phyloP scores from a whole-genome alignment of 345 rosid species.

The Sisymbrium altissimum region DNA sequence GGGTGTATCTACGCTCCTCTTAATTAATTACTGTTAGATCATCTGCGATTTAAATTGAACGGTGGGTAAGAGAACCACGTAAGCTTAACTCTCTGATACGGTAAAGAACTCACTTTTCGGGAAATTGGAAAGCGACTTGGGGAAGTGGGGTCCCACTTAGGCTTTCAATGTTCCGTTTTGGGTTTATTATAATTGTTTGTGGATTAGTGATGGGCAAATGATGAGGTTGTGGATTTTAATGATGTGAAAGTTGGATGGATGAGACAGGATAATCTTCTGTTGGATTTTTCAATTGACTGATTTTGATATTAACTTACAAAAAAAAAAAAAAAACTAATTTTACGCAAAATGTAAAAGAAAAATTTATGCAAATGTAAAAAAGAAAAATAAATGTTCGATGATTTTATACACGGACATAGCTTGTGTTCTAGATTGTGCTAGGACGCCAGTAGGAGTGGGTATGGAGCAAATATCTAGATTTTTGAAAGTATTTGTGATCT shows the following conservation, averaged over 20 bases:
- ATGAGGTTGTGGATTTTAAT: constrained; percentile 17
- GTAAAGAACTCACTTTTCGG: neutral
- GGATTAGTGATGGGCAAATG: constrained; percentile 18
- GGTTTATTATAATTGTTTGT: neutral
- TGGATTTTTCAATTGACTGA: neutral
- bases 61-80: neutral
- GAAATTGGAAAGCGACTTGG: constrained; percentile 7
- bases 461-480: too few species aligned
- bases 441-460: too few species aligned
- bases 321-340: too few species aligned
- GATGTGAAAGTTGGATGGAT: neutral
- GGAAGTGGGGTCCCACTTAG: constrained; percentile 26
- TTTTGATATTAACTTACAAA: too few species aligned
- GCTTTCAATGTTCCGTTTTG: neutral
- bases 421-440: too few species aligned
- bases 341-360: too few species aligned
- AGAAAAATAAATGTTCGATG: too few species aligned
- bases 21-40: neutral
- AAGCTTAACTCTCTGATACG: neutral
- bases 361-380: too few species aligned
- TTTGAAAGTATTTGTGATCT: too few species aligned
- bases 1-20: neutral
- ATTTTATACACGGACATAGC: too few species aligned
- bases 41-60: neutral
- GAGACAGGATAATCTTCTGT: neutral